Percentiles rank a stretch among this genome's conserved stretches.
These are phyloP conservation scores for Dendrobium catenatum DNA, from an alignment of 106 monocot species.

Conservation along the genomic window DNA sequence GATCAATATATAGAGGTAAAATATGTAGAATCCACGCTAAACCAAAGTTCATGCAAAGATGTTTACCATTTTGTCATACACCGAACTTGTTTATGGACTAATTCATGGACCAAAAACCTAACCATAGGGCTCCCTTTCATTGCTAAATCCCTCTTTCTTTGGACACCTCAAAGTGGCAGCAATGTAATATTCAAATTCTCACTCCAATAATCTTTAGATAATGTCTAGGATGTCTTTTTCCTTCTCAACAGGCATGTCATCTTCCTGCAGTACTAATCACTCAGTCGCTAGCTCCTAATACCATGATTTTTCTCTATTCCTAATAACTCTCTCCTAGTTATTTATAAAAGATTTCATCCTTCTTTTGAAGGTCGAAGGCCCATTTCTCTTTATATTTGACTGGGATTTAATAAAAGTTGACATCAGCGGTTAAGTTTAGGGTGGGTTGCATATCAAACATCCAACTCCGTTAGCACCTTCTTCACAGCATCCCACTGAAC, in stretches of 20 bases:
- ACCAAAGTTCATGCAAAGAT: background rate
- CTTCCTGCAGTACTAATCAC: background rate
- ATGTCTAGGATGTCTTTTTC: background rate
- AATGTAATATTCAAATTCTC: background rate
- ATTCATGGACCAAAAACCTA: background rate
- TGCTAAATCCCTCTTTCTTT: background rate
- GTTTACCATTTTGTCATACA: no score
- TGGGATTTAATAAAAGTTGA: background rate
- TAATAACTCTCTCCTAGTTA: background rate
- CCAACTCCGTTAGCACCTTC: background rate
- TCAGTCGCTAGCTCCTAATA: background rate
- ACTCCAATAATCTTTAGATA: background rate
- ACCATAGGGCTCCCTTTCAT: background rate
- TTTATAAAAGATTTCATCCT: background rate
- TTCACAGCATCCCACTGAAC: background rate
- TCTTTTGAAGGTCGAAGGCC: background rate
- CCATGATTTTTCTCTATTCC: background rate
- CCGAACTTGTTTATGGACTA: background rate
- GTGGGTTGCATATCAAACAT: background rate
- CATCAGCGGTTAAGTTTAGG: background rate
- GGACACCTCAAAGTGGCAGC: background rate
- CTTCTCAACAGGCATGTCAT: background rate
- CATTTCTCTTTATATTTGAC: background rate
- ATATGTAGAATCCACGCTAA: background rate
- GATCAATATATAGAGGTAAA: background rate